phyloP scores from a whole-genome alignment of 805 yeast species.

The Torulaspora gathmanii region DNA sequence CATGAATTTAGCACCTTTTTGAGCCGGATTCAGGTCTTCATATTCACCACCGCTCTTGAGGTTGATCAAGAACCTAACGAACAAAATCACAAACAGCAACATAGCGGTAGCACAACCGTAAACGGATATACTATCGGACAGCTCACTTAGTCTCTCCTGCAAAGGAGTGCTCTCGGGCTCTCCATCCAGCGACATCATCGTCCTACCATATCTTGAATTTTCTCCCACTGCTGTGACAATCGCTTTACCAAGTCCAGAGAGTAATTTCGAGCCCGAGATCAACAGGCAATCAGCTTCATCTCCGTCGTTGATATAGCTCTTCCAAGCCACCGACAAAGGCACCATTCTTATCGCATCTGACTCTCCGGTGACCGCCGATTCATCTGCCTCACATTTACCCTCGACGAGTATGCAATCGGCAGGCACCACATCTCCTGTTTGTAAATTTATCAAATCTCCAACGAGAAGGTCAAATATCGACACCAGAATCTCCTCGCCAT shows the following conservation, averaged over 20 bases:
- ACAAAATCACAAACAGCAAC: conserved; percentile 71
- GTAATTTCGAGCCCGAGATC: conserved; percentile 84
- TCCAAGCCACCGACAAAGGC: conserved; percentile 45
- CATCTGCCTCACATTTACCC: conserved; percentile 86
- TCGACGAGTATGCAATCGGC: conserved; percentile 74
- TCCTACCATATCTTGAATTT: conserved; percentile 86
- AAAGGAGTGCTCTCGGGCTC: conserved; percentile 86
- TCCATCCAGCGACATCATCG: conserved; percentile 71
- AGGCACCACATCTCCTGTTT: conserved; percentile 93
- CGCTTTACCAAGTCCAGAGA: conserved; percentile 82
- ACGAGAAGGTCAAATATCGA: conserved; percentile 73
- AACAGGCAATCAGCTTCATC: conserved; percentile 63
- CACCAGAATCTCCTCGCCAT: conserved; percentile 61
- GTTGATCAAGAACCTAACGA: conserved; percentile 62
- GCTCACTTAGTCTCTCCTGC: conserved; percentile 69
- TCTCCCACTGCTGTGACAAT: conserved; percentile 87
- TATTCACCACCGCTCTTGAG: conserved; percentile 41
- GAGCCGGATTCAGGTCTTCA: conserved; percentile 49
- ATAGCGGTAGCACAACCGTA: conserved; percentile 85
- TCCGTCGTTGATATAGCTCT: conserved; percentile 12
- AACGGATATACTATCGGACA: conserved; percentile 94
- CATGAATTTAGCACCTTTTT: conserved; percentile 79
- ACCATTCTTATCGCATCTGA: conserved; percentile 72
- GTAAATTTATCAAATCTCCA: conserved; percentile 78
- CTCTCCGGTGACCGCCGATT: conserved; percentile 91